Conservation (phyloP, 2,329 filamentous ascomycete species). For the Lasiodiplodia sp. region DNA sequence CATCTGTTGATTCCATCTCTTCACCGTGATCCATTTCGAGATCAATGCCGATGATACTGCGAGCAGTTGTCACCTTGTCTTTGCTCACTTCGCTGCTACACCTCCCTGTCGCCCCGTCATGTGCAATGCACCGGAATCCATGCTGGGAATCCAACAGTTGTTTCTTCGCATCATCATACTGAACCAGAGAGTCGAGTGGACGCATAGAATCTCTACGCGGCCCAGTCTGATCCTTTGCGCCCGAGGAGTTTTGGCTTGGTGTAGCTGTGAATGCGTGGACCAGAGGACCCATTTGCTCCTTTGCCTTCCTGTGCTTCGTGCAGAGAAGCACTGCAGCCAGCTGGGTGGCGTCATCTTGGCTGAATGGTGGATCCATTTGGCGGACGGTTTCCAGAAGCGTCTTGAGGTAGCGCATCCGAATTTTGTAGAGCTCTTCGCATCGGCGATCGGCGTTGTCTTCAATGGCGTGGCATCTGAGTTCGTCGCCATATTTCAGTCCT, state of each 20-base stretch:
- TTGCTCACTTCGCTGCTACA: neutral
- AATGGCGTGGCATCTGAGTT: neutral
- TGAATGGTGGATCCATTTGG: neutral
- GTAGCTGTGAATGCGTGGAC: neutral
- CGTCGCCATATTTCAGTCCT: neutral
- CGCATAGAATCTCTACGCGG: neutral
- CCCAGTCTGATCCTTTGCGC: neutral
- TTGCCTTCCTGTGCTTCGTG: neutral
- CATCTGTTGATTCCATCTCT: neutral
- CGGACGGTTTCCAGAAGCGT: neutral
- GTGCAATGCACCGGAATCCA: neutral
- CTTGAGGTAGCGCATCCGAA: neutral
- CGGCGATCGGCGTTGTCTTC: neutral
- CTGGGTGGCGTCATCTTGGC: neutral
- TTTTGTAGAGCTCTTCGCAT: neutral
- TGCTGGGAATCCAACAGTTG: neutral
- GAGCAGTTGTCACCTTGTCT: neutral
- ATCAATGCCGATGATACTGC: neutral
- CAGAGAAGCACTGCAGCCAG: neutral
- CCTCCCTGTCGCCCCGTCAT: neutral
- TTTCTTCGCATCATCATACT: neutral
- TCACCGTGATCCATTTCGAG: neutral
- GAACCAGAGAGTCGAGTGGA: neutral
- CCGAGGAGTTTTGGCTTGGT: neutral
- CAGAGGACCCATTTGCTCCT: neutral